phyloP scores from a whole-genome alignment of 2,329 filamentous ascomycete species.

The Neobulgaria alba region DNA sequence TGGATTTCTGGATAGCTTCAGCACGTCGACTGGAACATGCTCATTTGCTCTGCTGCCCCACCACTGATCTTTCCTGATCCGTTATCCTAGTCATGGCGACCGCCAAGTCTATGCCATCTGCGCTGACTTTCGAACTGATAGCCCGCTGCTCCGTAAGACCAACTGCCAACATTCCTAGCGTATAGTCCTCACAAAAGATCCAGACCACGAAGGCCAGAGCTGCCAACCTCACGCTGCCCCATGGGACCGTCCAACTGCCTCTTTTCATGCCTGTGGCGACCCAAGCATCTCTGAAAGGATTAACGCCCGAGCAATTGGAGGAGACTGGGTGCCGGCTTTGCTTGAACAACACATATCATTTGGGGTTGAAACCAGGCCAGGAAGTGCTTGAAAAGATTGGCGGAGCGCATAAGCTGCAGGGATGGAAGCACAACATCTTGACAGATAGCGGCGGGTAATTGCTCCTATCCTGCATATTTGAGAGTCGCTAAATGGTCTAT shows the following conservation, averaged over 20 bases:
- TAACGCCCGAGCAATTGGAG: constrained; percentile 87
- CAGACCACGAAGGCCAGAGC: constrained; percentile 93
- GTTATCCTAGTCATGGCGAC: constrained; percentile 8
- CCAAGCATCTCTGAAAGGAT: constrained; percentile 87
- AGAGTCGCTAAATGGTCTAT: constrained; percentile 10
- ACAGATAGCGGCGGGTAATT: constrained; percentile 67
- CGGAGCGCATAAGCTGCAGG: constrained; percentile 88
- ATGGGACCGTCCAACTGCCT: constrained; percentile 82
- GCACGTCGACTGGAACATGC: too few relatives aligned
- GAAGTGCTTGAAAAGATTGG: constrained; percentile 79
- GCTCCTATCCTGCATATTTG: constrained; percentile 21
- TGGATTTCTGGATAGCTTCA: too few relatives aligned
- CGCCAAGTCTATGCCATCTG: constrained; percentile 41
- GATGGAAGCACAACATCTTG: constrained; percentile 91
- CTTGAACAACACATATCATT: constrained; percentile 95
- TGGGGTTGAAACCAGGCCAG: constrained; percentile 91
- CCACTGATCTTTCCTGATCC: constrained; percentile 4
- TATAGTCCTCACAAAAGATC: constrained; percentile 6
- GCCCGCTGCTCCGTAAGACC: constrained; percentile 68
- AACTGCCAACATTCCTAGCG: neutral
- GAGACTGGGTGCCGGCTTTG: constrained; percentile 84
- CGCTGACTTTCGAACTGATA: constrained; percentile 69
- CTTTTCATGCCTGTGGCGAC: constrained; percentile 99
- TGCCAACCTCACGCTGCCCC: constrained; percentile 77
- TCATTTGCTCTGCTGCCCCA: too few relatives aligned